Percentiles rank a stretch among this genome's conserved stretches.
These are phyloP conservation scores for Volvox carteri DNA, from an alignment of 163 green algal genomes.

Conservation along the genomic window DNA sequence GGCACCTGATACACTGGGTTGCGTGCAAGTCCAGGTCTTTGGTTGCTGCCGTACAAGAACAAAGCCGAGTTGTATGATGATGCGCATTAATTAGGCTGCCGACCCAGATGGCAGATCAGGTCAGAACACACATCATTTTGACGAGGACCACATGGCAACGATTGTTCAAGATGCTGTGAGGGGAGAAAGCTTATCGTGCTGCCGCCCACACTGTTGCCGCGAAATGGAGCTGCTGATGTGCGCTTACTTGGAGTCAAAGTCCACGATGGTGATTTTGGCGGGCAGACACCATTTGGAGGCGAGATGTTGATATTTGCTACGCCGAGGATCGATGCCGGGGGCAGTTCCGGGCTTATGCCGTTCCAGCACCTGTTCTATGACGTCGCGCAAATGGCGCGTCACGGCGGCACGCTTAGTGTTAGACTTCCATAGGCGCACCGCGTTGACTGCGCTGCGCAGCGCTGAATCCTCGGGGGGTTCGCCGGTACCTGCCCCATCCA, in stretches of 20 bases:
- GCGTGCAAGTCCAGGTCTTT: no score
- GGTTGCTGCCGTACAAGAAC: no score
- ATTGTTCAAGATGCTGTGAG: no score
- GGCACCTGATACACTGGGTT: no score
- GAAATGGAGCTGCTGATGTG: no score
- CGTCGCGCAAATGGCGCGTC: background rate
- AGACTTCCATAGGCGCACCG: background rate
- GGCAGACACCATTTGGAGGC: slow-evolving; percentile 44
- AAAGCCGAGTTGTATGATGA: no score
- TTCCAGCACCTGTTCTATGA: slow-evolving; percentile 31
- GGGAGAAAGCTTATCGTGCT: no score
- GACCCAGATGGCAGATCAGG: no score
- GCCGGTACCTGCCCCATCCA: background rate
- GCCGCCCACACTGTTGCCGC: no score
- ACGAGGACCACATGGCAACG: no score
- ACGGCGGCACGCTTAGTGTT: background rate
- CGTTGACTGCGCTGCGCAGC: background rate
- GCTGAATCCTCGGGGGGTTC: background rate
- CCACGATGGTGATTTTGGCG: background rate
- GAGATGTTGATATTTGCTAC: slow-evolving; percentile 46
- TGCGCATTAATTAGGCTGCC: no score
- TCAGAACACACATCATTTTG: no score
- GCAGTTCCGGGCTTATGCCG: slow-evolving; percentile 33
- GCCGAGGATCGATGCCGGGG: slow-evolving; percentile 44
- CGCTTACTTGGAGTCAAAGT: slow-evolving; percentile 20